Conservation (phyloP, 1,284 basidiomycete genomes). For the Vanrija pseudolonga region DNA sequence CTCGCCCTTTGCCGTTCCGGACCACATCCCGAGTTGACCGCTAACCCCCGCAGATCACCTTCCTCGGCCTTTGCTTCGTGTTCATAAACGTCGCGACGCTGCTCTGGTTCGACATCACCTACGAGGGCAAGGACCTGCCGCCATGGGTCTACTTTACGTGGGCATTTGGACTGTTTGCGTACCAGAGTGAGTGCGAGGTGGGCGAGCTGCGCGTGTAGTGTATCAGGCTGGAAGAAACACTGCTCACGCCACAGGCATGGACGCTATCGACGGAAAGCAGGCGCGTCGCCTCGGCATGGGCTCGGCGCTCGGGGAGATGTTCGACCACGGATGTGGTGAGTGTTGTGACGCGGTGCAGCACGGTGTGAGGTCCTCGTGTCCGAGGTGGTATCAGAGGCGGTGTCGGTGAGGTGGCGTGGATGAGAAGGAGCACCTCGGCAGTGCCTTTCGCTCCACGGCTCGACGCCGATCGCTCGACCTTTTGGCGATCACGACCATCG, state of each 20-base stretch:
- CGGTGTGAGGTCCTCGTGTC: not conserved
- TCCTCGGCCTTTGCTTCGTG: slow-evolving; percentile 77
- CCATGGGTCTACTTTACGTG: slow-evolving; percentile 86
- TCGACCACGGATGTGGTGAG: slow-evolving; percentile 71
- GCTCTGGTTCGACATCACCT: slow-evolving; percentile 73
- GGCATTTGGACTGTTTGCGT: slow-evolving; percentile 83
- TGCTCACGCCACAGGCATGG: slow-evolving; percentile 41
- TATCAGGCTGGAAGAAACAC: no score
- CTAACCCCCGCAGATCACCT: slow-evolving; percentile 62
- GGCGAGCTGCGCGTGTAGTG: no score
- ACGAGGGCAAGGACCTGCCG: slow-evolving; percentile 64
- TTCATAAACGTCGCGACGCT: slow-evolving; percentile 79
- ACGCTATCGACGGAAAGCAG: slow-evolving; percentile 71
- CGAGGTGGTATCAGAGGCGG: not conserved
- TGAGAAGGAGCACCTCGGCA: no score
- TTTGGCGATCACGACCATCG: not conserved
- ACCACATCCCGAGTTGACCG: not conserved
- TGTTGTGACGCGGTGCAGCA: not conserved
- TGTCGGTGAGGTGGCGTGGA: not conserved
- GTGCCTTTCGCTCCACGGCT: no score
- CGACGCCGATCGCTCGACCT: no score
- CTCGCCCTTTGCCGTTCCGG: not conserved
- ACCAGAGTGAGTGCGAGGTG: slow-evolving; percentile 75
- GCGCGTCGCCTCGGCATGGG: slow-evolving; percentile 93
- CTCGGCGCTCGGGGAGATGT: slow-evolving; percentile 87